Conservation (phyloP, 345 rosid species). For the Toxicodendron radicans region DNA sequence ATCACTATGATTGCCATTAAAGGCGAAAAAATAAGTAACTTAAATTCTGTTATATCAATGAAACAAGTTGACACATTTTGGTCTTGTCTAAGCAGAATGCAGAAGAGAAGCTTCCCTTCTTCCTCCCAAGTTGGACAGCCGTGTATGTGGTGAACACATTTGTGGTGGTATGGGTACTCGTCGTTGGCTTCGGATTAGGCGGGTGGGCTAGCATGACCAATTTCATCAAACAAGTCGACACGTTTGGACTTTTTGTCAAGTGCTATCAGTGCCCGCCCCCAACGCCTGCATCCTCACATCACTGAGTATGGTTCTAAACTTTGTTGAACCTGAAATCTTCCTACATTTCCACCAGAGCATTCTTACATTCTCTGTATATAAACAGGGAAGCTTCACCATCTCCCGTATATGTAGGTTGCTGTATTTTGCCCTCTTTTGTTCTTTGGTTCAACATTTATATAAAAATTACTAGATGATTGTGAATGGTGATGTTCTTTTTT, state of each 20-base stretch:
- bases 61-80: too few relatives aligned
- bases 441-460: slow-evolving; percentile 14
- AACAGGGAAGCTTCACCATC: slow-evolving; percentile 10
- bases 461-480: slow-evolving; percentile 5
- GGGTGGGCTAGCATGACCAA: slow-evolving; percentile 91
- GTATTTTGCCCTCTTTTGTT: slow-evolving; percentile 2
- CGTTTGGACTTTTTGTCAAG: slow-evolving; percentile 87
- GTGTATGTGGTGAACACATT: slow-evolving; percentile 57
- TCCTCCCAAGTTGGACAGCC: slow-evolving; percentile 76
- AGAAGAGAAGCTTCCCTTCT: slow-evolving; percentile 65
- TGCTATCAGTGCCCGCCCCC: slow-evolving; percentile 78
- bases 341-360: background rate
- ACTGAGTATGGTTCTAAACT: slow-evolving; percentile 21
- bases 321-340: background rate
- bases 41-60: background rate
- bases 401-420: background rate
- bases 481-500: background rate
- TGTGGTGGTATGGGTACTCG: slow-evolving; percentile 60
- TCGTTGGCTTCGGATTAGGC: slow-evolving; percentile 79
- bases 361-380: slow-evolving; percentile 17
- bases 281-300: slow-evolving; percentile 26
- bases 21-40: background rate
- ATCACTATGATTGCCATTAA: background rate
- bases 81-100: slow-evolving; percentile 48
- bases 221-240: slow-evolving; percentile 72